phyloP scores from a whole-genome alignment of 2,329 filamentous ascomycete genomes.

The Cladosporium halotolerans region DNA sequence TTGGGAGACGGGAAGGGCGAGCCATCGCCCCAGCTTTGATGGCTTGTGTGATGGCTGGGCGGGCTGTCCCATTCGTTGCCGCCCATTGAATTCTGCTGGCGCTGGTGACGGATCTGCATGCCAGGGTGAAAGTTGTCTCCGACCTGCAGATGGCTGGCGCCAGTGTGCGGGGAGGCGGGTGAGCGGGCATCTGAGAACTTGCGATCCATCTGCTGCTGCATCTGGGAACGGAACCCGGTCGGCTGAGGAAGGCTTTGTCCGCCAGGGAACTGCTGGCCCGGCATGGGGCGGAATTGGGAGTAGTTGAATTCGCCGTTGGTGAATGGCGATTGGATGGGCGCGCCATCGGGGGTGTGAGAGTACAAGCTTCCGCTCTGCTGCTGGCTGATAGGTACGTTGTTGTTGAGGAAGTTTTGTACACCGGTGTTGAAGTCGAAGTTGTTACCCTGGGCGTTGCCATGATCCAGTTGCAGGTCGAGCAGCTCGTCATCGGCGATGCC shows the following conservation, averaged over 20 bases:
- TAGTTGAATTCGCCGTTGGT: conserved; percentile 64
- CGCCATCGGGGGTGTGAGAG: conserved; percentile 85
- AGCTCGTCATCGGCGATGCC: conserved; percentile 85
- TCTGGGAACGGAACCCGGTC: conserved; percentile 24
- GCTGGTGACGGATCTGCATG: conserved; percentile 48
- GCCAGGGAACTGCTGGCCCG: conserved; percentile 51
- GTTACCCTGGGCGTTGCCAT: conserved; percentile 26
- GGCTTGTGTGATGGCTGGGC: conserved; percentile 61
- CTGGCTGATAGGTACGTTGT: conserved; percentile 41
- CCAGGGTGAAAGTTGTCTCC: conserved; percentile 40
- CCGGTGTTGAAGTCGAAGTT: conserved; percentile 39
- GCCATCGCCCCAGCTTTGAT: conserved; percentile 72
- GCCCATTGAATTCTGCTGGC: conserved; percentile 35
- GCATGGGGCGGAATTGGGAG: conserved; percentile 63
- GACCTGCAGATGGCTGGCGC: conserved; percentile 66
- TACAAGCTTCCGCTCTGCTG: conserved; percentile 65
- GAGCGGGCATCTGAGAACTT: conserved; percentile 63
- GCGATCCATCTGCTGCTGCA: conserved; percentile 48
- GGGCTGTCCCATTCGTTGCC: conserved; percentile 90
- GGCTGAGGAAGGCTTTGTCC: conserved; percentile 28
- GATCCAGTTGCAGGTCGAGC: conserved; percentile 57
- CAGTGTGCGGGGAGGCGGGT: conserved; percentile 83
- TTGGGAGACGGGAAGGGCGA: conserved; percentile 87
- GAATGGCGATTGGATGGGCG: conserved; percentile 87
- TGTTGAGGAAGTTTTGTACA: conserved; percentile 42